Evolutionary conservation across 1,284 basidiomycete genomes (phyloP), one percentile per base, ranked within the genome.

Genomic region (Phlebopus sp.): DNA sequence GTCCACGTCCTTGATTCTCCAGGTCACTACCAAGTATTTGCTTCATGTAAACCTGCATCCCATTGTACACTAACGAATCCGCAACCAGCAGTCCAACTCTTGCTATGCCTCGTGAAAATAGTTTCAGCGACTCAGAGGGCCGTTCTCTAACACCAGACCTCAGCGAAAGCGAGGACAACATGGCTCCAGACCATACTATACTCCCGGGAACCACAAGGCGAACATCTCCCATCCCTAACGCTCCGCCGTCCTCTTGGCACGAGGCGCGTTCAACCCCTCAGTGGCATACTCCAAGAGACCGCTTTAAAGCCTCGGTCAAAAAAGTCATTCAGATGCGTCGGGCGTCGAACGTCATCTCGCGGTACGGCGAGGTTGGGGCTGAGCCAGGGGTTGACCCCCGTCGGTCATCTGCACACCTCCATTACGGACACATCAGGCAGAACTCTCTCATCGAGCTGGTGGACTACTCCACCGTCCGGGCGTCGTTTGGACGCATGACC

Each of bases 331-430:
- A 73, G 11, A 70, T 84, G 68, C 71, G 72, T 42, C 75, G 75
- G n/a, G 75, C 77, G 14, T 74, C 77, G 15, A 67, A 72, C 1
- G 53, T 68, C 32, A 54, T 81, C 44, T 54, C 66, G 25, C 55
- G 59, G 23, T 52, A 44, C 17, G 58, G 59, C 7, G 57, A 66
- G 18, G 52, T 68, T 42, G 82, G 82, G 29, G 81, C 79, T 10
- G 83, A 86, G 57, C 83, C 81, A 14, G 83, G 83, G 42, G 66
- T 83, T 35, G 78, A 85, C 62, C 79, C 82, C 17, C 70, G 73
- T 37, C 74, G 76, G 18, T 69, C 72, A 5, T 75, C 73, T 44
- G 75, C 80, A 4, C 73, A 72, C 51, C 51, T 75, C 8, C 63
- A 68, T 37, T 84, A 78, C 53, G 74, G 76, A 9, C 72, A 81